Conservation (phyloP, 768 basidiomycete species). For the Austroboletus festivus region DNA sequence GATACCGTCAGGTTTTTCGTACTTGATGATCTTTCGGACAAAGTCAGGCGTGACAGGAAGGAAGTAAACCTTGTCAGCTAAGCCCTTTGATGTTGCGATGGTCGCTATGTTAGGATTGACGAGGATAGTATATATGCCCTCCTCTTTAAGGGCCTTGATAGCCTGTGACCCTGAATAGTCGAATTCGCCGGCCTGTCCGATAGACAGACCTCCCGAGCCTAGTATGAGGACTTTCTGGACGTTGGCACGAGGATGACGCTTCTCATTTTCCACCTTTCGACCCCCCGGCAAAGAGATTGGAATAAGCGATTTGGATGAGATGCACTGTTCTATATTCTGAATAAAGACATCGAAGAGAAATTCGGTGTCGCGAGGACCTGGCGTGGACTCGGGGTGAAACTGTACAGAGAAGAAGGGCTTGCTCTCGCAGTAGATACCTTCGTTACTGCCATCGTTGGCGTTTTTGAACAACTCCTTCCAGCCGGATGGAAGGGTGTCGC, state of each 20-base stretch:
- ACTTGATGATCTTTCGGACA: slow-evolving; percentile 96
- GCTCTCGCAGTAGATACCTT: slow-evolving; percentile 90
- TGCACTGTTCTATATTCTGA: slow-evolving; percentile 76
- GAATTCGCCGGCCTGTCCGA: slow-evolving; percentile 99
- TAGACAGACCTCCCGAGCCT: slow-evolving; percentile 95
- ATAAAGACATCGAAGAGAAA: slow-evolving; percentile 99
- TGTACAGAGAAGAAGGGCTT: slow-evolving; percentile 99
- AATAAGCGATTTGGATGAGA: slow-evolving; percentile 47
- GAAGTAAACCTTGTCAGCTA: slow-evolving; percentile 99
- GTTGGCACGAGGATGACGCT: slow-evolving; percentile 62
- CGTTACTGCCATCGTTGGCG: slow-evolving; percentile 96
- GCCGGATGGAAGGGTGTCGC: slow-evolving; percentile 66
- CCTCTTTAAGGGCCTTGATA: slow-evolving; percentile 98
- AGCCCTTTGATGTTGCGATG: slow-evolving; percentile 93
- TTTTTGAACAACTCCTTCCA: slow-evolving; percentile 97
- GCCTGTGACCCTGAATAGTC: slow-evolving; percentile 99
- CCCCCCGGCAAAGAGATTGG: slow-evolving; percentile 74
- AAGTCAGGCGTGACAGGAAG: slow-evolving; percentile 97
- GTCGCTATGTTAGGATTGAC: slow-evolving; percentile 99
- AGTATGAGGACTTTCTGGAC: slow-evolving; percentile 95
- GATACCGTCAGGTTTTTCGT: slow-evolving; percentile 98
- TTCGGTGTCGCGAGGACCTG: slow-evolving; percentile 96
- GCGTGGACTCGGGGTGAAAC: slow-evolving; percentile 97
- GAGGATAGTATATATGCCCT: slow-evolving; percentile 98
- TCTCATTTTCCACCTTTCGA: slow-evolving; percentile 80